These are phyloP conservation scores for Puya raimondii DNA, from an alignment of 176 grass and related monocot genomes.

Conservation along the genomic window DNA sequence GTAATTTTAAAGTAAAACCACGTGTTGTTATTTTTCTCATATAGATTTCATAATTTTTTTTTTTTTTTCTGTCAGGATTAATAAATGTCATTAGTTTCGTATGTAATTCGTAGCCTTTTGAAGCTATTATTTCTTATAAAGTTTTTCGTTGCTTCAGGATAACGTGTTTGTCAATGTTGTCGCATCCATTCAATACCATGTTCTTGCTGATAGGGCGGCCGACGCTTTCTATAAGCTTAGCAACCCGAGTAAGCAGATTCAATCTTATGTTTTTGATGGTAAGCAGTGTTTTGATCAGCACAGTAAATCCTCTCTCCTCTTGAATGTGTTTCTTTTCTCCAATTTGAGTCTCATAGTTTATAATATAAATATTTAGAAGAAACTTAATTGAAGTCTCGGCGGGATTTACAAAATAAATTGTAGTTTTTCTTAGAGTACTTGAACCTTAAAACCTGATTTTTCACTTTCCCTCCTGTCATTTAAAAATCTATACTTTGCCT, in stretches of 20 bases:
- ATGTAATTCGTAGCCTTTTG: not conserved
- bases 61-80: not conserved
- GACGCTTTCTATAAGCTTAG: constrained; percentile 89
- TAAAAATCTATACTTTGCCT: too few relatives aligned
- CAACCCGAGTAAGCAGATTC: constrained; percentile 77
- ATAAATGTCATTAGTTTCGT: not conserved
- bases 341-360: not conserved
- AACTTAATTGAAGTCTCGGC: too few relatives aligned
- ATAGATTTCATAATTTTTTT: not conserved
- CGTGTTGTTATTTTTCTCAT: not conserved
- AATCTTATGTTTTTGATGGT: constrained; percentile 97
- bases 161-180: constrained; percentile 95
- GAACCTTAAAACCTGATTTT: too few relatives aligned
- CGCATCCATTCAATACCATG: constrained; percentile 79
- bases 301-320: too few relatives aligned
- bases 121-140: not conserved
- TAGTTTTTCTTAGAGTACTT: not conserved
- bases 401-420: too few relatives aligned
- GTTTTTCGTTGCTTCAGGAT: constrained; percentile 34
- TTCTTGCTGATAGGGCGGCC: constrained; percentile 57
- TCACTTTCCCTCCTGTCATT: too few relatives aligned
- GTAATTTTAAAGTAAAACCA: not conserved
- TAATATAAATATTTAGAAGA: too few relatives aligned
- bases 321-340: constrained; percentile 9
- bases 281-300: not conserved